Conservation (phyloP, 495 filamentous ascomycete species). For the Penicillium daleae region DNA sequence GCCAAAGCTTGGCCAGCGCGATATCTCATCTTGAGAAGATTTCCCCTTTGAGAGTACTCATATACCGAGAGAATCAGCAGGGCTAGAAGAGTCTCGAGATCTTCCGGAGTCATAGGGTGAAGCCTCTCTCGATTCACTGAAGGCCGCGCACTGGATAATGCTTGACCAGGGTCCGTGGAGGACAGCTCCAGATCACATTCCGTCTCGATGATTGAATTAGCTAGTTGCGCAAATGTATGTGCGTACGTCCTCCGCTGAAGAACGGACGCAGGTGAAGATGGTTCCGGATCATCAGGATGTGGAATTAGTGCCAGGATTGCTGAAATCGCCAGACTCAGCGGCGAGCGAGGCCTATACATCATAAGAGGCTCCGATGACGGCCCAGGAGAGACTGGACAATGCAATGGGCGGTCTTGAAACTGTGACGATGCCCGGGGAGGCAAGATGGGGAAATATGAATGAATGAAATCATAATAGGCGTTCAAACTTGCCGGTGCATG, state of each 20-base stretch:
- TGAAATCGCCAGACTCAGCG: constrained; percentile 59
- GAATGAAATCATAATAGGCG: constrained; percentile 64
- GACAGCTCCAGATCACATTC: constrained; percentile 62
- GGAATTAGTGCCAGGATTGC: constrained; percentile 60
- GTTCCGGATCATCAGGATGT: constrained; percentile 53
- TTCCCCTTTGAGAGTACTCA: constrained; percentile 64
- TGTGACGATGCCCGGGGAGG: constrained; percentile 52
- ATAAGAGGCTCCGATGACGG: constrained; percentile 48
- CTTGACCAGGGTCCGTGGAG: constrained; percentile 54
- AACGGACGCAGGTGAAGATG: constrained; percentile 48
- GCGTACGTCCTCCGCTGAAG: constrained; percentile 56
- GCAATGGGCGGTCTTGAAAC: constrained; percentile 48
- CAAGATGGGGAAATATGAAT: constrained; percentile 61
- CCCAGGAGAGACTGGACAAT: constrained; percentile 45
- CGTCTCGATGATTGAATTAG: constrained; percentile 55
- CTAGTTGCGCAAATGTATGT: constrained; percentile 57
- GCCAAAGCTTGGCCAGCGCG: constrained; percentile 60
- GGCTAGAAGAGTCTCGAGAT: constrained; percentile 59
- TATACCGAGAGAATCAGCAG: constrained; percentile 60
- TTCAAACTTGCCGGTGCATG: constrained; percentile 47
- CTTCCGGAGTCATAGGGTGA: constrained; percentile 54
- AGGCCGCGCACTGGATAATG: constrained; percentile 50
- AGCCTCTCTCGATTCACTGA: constrained; percentile 50
- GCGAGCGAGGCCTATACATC: constrained; percentile 52
- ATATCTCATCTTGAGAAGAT: constrained; percentile 64